Conservation (phyloP, 768 basidiomycete species). For the Roridomyces roridus region DNA sequence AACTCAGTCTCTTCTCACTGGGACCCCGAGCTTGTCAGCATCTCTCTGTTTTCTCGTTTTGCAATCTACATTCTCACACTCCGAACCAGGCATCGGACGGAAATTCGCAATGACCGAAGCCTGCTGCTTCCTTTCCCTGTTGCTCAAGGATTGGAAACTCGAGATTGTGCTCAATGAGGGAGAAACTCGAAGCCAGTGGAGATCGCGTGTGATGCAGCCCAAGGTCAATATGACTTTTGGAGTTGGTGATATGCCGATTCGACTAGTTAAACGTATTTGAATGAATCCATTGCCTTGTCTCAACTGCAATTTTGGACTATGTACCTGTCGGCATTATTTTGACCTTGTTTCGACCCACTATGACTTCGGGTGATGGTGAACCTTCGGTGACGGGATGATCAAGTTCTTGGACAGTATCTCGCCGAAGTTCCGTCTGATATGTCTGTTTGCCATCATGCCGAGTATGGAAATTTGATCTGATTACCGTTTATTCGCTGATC, state of each 20-base stretch:
- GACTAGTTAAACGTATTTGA: constrained; percentile 3
- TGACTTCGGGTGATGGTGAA: too few relatives aligned
- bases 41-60: not conserved
- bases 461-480: too few relatives aligned
- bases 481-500: too few relatives aligned
- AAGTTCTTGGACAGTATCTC: too few relatives aligned
- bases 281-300: too few relatives aligned
- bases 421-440: too few relatives aligned
- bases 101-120: constrained; percentile 50
- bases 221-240: constrained; percentile 6
- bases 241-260: not conserved
- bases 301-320: too few relatives aligned
- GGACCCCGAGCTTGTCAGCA: constrained; percentile 14
- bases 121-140: constrained; percentile 44
- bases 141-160: constrained; percentile 52
- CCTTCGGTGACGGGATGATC: too few relatives aligned
- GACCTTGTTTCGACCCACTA: too few relatives aligned
- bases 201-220: constrained; percentile 31
- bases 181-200: not conserved
- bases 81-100: constrained; percentile 44
- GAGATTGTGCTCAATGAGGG: constrained; percentile 21
- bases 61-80: not conserved
- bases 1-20: constrained; percentile 21
- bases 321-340: too few relatives aligned
- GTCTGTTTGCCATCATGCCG: too few relatives aligned